Base-by-base conservation (phyloP, 768 basidiomycete species). In the Leucosporidium scottii region DNA sequence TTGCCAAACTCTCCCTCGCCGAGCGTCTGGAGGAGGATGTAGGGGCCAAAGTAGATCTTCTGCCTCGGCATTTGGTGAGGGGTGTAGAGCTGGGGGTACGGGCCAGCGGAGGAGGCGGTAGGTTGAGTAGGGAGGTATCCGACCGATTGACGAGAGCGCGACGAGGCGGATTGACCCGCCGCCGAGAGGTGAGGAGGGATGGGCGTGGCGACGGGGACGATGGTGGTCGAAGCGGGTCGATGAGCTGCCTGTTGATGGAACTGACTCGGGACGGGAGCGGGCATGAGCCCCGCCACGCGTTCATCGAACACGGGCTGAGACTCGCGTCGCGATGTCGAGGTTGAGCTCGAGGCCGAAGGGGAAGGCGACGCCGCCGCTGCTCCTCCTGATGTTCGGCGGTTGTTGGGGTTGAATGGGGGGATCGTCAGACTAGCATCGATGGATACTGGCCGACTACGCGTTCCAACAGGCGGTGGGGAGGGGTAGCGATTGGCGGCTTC, bases 1-100 rank as follows among this genome's bases (percentile, higher is more conserved):
- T 98, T 98, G 56, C 93, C 93, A 76, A 97, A 97, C 81, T 98
- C 94, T 73, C 94, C 94, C 80, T 99, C 94, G 55, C 96, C 96
- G 25, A 99, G 83, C 0, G 96, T 98, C 78, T 98, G 93, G 23
- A 99, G 82, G 49, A 98, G 83, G 15, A 98, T 82, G 78, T 99
- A 99, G 0, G 93, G 92, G 0, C 96, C 96, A 73, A 99, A 98
- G 57, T 76, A 78, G 64, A 81, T 76, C 70, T 79, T 78, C 27
- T 76, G 77, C 54, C 78, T 49, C 34, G 72, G 72, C 63, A 73
- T 67, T 62, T 63, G 68, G 61, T 73, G 72, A 25, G 68, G 72
- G 20, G 58, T 69, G 71, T 72, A 72, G 21, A 72, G 56, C 50
- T 72, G 67, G 31, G 71, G 71, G 62, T 72, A 69, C 7, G 71